Conservation (phyloP, 2,329 filamentous ascomycete genomes). For the Chaetomium sp. region DNA sequence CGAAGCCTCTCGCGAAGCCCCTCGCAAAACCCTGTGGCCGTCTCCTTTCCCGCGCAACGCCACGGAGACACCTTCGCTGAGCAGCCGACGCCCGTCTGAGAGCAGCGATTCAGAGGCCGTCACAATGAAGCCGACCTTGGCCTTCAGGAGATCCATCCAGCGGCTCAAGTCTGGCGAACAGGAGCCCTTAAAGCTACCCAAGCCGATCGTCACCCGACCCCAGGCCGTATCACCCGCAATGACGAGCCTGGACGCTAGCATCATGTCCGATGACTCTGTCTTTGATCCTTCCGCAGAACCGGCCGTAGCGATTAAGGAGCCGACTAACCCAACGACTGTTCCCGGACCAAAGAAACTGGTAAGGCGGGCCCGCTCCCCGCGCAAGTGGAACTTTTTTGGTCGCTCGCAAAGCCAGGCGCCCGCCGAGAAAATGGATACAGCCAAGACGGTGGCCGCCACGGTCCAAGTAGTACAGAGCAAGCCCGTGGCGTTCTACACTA, state of each 20-base stretch:
- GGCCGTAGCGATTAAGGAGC: constrained; percentile 38
- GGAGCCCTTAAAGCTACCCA: constrained; percentile 51
- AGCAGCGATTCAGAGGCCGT: constrained; percentile 58
- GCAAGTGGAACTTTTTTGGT: constrained; percentile 66
- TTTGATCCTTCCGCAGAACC: constrained; percentile 45
- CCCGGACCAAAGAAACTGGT: constrained; percentile 55
- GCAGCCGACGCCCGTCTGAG: constrained; percentile 53
- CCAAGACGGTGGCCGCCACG: constrained; percentile 48
- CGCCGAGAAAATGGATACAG: constrained; percentile 42
- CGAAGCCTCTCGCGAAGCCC: constrained; percentile 45
- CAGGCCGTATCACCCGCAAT: constrained; percentile 50
- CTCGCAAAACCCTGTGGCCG: constrained; percentile 54
- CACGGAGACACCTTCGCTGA: constrained; percentile 33
- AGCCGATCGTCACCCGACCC: constrained; percentile 53
- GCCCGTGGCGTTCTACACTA: constrained; percentile 61
- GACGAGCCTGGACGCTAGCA: constrained; percentile 59
- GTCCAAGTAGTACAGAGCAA: constrained; percentile 55
- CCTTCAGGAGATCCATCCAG: constrained; percentile 58
- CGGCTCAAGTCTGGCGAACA: constrained; percentile 50
- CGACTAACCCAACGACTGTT: constrained; percentile 31
- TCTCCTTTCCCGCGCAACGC: constrained; percentile 52
- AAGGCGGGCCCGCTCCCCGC: constrained; percentile 58
- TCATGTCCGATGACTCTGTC: constrained; percentile 60
- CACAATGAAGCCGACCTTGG: constrained; percentile 54
- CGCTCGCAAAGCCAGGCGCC: constrained; percentile 52